Evolutionary conservation across 2,329 filamentous ascomycete genomes (phyloP).

Genomic region (Lasiodiplodia theobromae): DNA sequence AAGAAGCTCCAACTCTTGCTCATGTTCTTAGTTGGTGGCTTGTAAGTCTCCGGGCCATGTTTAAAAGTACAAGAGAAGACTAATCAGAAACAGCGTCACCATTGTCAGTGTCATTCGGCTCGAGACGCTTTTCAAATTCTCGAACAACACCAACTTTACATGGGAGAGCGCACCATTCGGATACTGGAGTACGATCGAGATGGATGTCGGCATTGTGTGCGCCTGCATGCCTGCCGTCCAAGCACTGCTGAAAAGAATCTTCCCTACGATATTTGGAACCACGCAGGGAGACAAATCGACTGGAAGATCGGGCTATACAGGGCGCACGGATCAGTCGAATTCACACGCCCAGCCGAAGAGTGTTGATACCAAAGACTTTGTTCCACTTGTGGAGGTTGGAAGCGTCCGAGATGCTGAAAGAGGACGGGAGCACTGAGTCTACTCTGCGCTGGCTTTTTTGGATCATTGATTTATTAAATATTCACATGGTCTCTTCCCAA

Average conservation of each 20-base stretch:
- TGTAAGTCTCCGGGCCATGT: slow-evolving; percentile 37
- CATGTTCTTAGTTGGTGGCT: slow-evolving; percentile 47
- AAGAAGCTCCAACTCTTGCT: slow-evolving; percentile 45
- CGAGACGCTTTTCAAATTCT: slow-evolving; percentile 52
- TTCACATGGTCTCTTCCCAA: background rate
- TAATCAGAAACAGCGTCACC: slow-evolving; percentile 42
- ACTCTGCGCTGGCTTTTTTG: background rate
- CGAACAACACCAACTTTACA: slow-evolving; percentile 48
- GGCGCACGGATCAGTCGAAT: background rate
- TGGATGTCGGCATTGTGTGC: slow-evolving; percentile 55
- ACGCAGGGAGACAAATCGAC: background rate
- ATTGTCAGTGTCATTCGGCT: slow-evolving; percentile 54
- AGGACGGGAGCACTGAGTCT: background rate
- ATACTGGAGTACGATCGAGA: slow-evolving; percentile 52
- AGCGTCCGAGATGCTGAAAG: background rate
- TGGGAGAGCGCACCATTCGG: slow-evolving; percentile 34
- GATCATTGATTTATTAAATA: background rate
- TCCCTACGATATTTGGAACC: background rate
- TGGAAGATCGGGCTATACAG: background rate
- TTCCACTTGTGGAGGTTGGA: background rate
- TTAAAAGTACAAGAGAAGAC: background rate
- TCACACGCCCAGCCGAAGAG: background rate
- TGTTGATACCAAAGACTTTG: slow-evolving; percentile 10
- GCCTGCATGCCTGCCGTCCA: slow-evolving; percentile 49
- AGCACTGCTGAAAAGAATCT: slow-evolving; percentile 11